phyloP scores from a whole-genome alignment of 768 basidiomycete genomes.

The Boletellus ananiceps region DNA sequence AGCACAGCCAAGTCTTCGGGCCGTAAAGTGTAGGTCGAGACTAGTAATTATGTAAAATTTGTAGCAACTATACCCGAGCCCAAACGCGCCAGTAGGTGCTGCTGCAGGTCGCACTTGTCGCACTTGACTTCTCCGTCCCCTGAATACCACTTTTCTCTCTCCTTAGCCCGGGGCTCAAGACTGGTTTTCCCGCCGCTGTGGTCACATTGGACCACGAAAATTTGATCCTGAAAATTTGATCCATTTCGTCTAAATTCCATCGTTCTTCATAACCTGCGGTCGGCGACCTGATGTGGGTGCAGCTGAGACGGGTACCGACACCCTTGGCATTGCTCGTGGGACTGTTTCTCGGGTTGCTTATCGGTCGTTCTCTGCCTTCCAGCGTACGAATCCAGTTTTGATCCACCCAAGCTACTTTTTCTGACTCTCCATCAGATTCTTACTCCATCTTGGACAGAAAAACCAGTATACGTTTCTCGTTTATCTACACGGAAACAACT shows the following conservation, averaged over 20 bases:
- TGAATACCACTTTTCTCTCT: too few relatives aligned
- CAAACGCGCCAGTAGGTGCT: too few relatives aligned
- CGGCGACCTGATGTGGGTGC: slow-evolving; percentile 25
- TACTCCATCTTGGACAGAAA: slow-evolving; percentile 49
- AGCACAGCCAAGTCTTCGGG: too few relatives aligned
- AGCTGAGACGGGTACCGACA: slow-evolving; percentile 47
- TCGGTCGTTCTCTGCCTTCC: slow-evolving; percentile 46
- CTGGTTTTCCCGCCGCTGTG: too few relatives aligned
- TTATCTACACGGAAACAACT: slow-evolving; percentile 58
- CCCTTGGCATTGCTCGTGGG: slow-evolving; percentile 57
- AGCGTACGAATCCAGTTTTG: slow-evolving; percentile 22
- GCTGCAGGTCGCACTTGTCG: too few relatives aligned
- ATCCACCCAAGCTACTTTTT: background rate
- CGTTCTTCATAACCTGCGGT: background rate
- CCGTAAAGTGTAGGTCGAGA: too few relatives aligned
- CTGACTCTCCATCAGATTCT: slow-evolving; percentile 18
- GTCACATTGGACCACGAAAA: background rate
- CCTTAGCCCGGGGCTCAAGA: too few relatives aligned
- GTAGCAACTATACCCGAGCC: too few relatives aligned
- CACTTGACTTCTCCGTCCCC: too few relatives aligned
- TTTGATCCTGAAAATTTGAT: background rate
- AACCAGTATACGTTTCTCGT: slow-evolving; percentile 44
- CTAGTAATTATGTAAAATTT: too few relatives aligned
- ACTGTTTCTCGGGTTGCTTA: slow-evolving; percentile 53
- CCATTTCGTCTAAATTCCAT: background rate